A percentile compares a stretch with the other conserved stretches of the same genome.
Evolutionary conservation across 2,329 filamentous ascomycete species (phyloP).

Genomic region (Fusarium sp.): DNA sequence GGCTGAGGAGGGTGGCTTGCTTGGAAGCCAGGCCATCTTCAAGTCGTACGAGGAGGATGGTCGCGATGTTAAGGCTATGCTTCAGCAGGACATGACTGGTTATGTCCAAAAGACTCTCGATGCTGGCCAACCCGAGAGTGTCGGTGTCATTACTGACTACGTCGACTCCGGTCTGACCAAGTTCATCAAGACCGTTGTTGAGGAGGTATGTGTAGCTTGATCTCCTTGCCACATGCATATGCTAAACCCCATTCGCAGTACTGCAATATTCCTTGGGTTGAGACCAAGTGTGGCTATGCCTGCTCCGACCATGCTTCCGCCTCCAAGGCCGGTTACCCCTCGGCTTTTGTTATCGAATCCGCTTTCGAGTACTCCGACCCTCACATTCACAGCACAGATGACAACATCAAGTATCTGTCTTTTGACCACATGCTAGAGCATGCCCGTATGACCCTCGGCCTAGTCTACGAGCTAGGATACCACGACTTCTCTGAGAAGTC

Average conservation of each 20-base stretch:
- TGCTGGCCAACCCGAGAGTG: constrained; percentile 83
- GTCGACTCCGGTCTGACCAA: constrained; percentile 85
- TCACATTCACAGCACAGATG: constrained; percentile 78
- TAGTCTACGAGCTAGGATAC: constrained; percentile 87
- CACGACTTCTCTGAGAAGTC: constrained; percentile 70
- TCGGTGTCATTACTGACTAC: constrained; percentile 93
- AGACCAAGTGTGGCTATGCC: constrained; percentile 91
- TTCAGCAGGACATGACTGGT: constrained; percentile 98
- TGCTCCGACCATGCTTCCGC: constrained; percentile 82
- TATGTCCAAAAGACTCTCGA: constrained; percentile 86
- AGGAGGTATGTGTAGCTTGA: constrained; percentile 55
- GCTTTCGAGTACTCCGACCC: constrained; percentile 75
- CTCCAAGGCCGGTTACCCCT: constrained; percentile 79
- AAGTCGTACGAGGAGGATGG: constrained; percentile 78
- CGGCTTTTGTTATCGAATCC: constrained; percentile 82
- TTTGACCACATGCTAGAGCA: constrained; percentile 96
- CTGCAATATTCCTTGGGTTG: constrained; percentile 87
- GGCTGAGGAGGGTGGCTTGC: constrained; percentile 87
- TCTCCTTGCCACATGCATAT: not conserved
- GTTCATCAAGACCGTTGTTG: constrained; percentile 92
- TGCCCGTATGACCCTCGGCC: constrained; percentile 83
- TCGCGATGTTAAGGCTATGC: constrained; percentile 91
- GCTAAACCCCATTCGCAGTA: constrained; percentile 65
- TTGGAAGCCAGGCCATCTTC: constrained; percentile 93
- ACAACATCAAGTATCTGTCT: constrained; percentile 77